These are phyloP conservation scores for Kwoniella pini DNA, from an alignment of 768 basidiomycete genomes.

Conservation along the genomic window DNA sequence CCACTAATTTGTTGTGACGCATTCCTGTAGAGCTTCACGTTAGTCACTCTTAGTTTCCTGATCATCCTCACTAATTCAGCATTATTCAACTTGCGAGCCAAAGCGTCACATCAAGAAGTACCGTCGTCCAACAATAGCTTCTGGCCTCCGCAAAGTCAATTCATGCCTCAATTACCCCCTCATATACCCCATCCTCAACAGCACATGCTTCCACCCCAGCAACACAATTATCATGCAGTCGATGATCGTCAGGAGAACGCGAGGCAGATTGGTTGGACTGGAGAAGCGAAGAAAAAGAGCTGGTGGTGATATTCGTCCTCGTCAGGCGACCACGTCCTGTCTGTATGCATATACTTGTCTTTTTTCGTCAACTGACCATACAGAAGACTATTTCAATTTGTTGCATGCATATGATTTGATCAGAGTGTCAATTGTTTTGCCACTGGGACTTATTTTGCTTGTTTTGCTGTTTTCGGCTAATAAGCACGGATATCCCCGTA, in stretches of 20 bases:
- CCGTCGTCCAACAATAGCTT: conserved; percentile 1
- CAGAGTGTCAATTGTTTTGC: background rate
- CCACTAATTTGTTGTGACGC: background rate
- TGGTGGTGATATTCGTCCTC: conserved; percentile 40
- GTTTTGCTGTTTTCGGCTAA: conserved; percentile 2
- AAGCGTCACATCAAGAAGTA: conserved; percentile 12
- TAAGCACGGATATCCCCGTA: conserved; percentile 8
- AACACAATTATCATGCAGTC: background rate
- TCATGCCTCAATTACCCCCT: conserved; percentile 24
- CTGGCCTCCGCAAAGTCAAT: conserved; percentile 20
- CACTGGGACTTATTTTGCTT: background rate
- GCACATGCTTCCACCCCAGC: conserved; percentile 2
- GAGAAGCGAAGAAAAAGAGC: conserved; percentile 26
- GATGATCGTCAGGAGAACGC: background rate
- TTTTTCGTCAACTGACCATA: background rate
- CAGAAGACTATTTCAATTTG: background rate
- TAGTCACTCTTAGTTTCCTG: conserved; percentile 51
- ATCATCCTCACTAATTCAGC: conserved; percentile 53
- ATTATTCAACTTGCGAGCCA: conserved; percentile 47
- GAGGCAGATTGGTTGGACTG: conserved; percentile 31
- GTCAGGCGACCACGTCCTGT: no score
- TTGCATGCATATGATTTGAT: conserved; percentile 4
- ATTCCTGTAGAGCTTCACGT: conserved; percentile 49
- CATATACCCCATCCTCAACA: conserved; percentile 21
- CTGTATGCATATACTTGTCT: conserved; percentile 21